phyloP scores from a whole-genome alignment of 2,329 filamentous ascomycete genomes.

The Cercospora zeae-maydis region DNA sequence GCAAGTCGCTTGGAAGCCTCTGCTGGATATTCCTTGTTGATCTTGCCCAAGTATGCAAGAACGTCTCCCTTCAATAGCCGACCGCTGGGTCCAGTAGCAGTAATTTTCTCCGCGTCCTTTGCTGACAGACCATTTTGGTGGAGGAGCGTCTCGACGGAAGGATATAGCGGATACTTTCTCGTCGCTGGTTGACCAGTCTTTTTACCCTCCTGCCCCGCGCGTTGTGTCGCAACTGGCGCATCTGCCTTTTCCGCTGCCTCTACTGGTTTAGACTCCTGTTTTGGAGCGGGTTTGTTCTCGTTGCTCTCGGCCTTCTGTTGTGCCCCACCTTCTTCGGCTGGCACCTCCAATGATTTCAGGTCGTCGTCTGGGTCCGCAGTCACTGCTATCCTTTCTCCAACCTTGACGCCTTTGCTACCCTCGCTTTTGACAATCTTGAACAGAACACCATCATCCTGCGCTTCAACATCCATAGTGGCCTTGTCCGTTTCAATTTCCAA shows the following conservation, averaged over 20 bases:
- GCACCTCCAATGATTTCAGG: constrained; percentile 68
- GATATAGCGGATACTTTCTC: constrained; percentile 70
- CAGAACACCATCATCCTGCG: constrained; percentile 81
- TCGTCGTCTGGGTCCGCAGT: constrained; percentile 80
- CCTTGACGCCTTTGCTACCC: constrained; percentile 71
- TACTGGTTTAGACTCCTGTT: constrained; percentile 16
- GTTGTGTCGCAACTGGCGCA: constrained; percentile 14
- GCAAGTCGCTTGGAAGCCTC: constrained; percentile 67
- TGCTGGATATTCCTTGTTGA: constrained; percentile 67
- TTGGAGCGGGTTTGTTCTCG: constrained; percentile 11
- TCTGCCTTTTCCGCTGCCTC: constrained; percentile 12
- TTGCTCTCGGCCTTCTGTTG: constrained; percentile 17
- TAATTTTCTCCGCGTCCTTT: constrained; percentile 75
- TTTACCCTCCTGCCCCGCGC: constrained; percentile 19
- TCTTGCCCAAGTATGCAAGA: constrained; percentile 78
- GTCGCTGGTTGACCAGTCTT: constrained; percentile 52
- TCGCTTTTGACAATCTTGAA: constrained; percentile 75
- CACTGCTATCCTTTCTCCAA: constrained; percentile 77
- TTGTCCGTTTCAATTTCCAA: constrained; percentile 94
- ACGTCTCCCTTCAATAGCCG: constrained; percentile 94
- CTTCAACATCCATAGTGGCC: constrained; percentile 91
- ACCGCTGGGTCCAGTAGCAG: constrained; percentile 80
- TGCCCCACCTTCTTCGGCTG: constrained; percentile 56
- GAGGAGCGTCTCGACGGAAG: constrained; percentile 79
- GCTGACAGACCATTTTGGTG: constrained; percentile 73